phyloP scores from a whole-genome alignment of 2,329 filamentous ascomycete genomes.

The Diaporthe australafricana region DNA sequence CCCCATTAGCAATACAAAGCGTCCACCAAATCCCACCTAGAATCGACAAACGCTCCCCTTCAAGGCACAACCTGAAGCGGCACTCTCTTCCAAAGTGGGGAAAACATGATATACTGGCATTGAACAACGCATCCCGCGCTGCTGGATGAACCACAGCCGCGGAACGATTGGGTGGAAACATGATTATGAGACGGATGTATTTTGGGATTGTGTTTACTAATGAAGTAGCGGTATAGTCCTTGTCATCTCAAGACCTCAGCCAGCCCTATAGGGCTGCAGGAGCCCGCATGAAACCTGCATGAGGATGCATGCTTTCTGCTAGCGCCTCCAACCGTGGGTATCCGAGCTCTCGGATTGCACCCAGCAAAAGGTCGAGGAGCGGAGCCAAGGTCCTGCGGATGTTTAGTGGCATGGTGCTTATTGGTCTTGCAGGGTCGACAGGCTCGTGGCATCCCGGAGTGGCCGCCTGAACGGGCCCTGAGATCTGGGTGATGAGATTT shows the following conservation, averaged over 20 bases:
- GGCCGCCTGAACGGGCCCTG: constrained; percentile 21
- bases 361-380: constrained; percentile 17
- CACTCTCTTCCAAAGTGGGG: constrained; percentile 3
- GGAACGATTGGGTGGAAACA: background rate
- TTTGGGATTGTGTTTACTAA: constrained; percentile 35
- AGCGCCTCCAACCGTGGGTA: constrained; percentile 2
- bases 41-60: constrained; percentile 6
- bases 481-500: constrained; percentile 28
- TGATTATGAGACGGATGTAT: constrained; percentile 33
- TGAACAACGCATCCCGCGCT: background rate
- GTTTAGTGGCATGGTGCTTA: background rate
- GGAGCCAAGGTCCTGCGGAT: constrained; percentile 17
- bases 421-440: constrained; percentile 7
- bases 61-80: background rate
- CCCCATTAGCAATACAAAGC: background rate
- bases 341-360: constrained; percentile 26
- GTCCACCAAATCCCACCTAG: background rate
- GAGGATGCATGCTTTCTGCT: constrained; percentile 17
- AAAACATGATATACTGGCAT: background rate
- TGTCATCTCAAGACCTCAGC: background rate
- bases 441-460: constrained; percentile 23
- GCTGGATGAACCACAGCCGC: background rate
- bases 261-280: constrained; percentile 36
- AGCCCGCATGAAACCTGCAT: constrained; percentile 28
- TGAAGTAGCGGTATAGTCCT: constrained; percentile 34